Evolutionary conservation across 169 alveolate species (phyloP), one percentile per base, ranked within the genome.

Genomic region (Plasmodium billcollinsi): DNA sequence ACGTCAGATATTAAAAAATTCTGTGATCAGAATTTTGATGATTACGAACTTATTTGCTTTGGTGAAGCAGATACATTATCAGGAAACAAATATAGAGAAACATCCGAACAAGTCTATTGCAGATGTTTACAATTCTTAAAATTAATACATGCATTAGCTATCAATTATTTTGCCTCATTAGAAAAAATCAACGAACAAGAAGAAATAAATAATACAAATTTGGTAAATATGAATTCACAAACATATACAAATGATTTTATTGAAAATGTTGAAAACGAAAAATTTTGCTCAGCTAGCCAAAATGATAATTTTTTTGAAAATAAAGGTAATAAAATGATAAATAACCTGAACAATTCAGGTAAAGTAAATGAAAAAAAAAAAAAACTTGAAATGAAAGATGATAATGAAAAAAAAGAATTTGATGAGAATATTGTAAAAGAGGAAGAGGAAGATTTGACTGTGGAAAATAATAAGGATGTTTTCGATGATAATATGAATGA

Each of bases 121-220:
- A 33, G 91, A n/a, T 83, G 91, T 12, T 20, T 83, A 73, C 91
- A 83, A 43, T 83, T 83, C 59, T 56, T 83, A 66, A 83, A 69
- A 15, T 39, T 83, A 59, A 75, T 43, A 2, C 91, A 83, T 29
- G 29, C 91, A 20, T 33, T 83, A 15, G 72, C 91, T 56, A 26
- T 83, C 24, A 69, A 83, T 20, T 69, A 83, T 69, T 83, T 83
- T 83, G 80, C 91, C 2, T 15, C 74, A 18, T 14, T 83, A 9
- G 91, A 83, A 63, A 21, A 67, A 29, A 71, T 66, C 21, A n/a
- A 71, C 21, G 18, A 73, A 73, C 47, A 4, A 29, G 26, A 9
- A 56, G 26, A 18, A 15, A 49, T 9, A n/a, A 47, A 56, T 3
- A 61, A 39, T n/a, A 43, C 20, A 11, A 11, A 8, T 39, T 39